Evolutionary conservation across 257 asterid genomes (phyloP), one percentile per base, ranked within the genome.

Genomic region (Linaria vulgaris): DNA sequence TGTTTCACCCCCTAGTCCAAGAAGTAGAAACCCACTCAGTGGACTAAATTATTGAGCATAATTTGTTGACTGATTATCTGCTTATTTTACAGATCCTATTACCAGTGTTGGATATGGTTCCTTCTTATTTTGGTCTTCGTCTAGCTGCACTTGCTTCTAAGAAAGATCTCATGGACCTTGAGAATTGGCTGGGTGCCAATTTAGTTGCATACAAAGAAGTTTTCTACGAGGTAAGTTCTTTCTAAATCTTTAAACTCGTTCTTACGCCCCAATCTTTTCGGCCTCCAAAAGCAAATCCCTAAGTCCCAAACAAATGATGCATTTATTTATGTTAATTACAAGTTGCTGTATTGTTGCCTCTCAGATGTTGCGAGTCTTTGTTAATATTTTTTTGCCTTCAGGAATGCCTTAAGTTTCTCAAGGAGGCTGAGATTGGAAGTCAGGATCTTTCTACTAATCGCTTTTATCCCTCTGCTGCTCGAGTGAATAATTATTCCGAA

Each of bases 361-460:
- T 23, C 12, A 58, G 13, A 27, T 34, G n/a, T 34, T 38, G 1
- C 2, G 16, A 22, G 57, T 49, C 37, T 48, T 34, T 67, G 27
- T 45, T 4, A 5, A 16, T 57, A 20, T 67, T 24, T 50, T 75
- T 70, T 24, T 73, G 62, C 72, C 66, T 72, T 59, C 84, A 94
- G 99, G 99, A 86, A 78, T 94, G 97, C 78, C 69, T 94, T 65
- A 83, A 69, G 77, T 90, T 90, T 78, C 68, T 94, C 6, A 94
- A 83, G 85, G 97, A 85, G 73, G 82, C 78, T 67, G 92, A 77
- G 72, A 50, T 75, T 64, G 85, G 82, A 66, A 74, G 69, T 59
- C 90, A 81, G 46, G 92, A 84, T 31, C 79, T 70, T 66, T 79
- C 97, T 59, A 62, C 85, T 60, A 77, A 83, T 74, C 76, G 78